Conservation (phyloP, 371 early-diverging fungal species). For the Smittium culicis region DNA sequence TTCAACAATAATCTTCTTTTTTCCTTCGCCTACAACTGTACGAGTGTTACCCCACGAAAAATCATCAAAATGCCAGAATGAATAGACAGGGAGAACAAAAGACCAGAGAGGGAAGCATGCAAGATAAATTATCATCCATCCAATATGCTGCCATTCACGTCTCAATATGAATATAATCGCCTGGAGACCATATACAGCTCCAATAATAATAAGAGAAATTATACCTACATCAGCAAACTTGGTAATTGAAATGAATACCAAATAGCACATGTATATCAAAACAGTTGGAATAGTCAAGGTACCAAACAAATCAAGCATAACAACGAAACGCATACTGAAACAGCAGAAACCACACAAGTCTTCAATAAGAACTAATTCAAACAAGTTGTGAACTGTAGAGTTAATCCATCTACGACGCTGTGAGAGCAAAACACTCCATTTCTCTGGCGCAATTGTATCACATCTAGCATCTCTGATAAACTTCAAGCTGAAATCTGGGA, state of each 20-base stretch:
- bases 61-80: slow-evolving; percentile 95
- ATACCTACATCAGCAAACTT: slow-evolving; percentile 69
- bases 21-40: slow-evolving; percentile 58
- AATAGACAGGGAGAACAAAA: slow-evolving; percentile 62
- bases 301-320: slow-evolving; percentile 74
- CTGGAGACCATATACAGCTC: slow-evolving; percentile 65
- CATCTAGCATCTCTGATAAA: slow-evolving; percentile 91
- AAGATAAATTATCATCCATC: slow-evolving; percentile 85
- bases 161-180: slow-evolving; percentile 64
- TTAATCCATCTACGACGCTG: slow-evolving; percentile 95
- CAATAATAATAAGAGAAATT: slow-evolving; percentile 47
- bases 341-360: slow-evolving; percentile 89
- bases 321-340: slow-evolving; percentile 92
- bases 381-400: slow-evolving; percentile 82
- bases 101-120: slow-evolving; percentile 68
- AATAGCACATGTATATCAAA: slow-evolving; percentile 58
- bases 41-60: slow-evolving; percentile 97
- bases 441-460: slow-evolving; percentile 86
- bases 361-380: slow-evolving; percentile 66
- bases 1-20: slow-evolving; percentile 39
- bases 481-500: slow-evolving; percentile 84
- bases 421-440: slow-evolving; percentile 78
- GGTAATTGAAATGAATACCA: slow-evolving; percentile 62
- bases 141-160: slow-evolving; percentile 82
- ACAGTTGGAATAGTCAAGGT: slow-evolving; percentile 82